Percentiles rank a stretch among this genome's conserved stretches.
phyloP scores from a whole-genome alignment of 345 rosid species.

The Microthlaspi erraticum region DNA sequence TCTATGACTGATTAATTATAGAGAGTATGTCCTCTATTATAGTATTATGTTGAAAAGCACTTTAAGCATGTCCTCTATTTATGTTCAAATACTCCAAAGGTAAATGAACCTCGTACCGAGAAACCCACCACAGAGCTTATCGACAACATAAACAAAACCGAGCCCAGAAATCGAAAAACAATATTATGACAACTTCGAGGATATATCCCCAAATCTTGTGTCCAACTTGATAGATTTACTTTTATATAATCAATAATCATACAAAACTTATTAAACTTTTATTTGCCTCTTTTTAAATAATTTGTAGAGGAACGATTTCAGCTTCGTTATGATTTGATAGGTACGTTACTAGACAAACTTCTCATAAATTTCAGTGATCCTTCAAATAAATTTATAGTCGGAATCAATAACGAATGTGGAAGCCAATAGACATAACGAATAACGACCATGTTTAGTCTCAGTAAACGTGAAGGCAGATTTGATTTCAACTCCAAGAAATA shows the following conservation, averaged over 20 bases:
- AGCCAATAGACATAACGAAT: too few relatives aligned
- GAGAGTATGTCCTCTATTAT: not conserved
- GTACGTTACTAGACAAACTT: too few relatives aligned
- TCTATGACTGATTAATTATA: too few relatives aligned
- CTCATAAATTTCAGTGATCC: too few relatives aligned
- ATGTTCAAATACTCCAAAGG: conserved; percentile 13
- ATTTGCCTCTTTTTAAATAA: not conserved
- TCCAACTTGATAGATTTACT: conserved; percentile 25
- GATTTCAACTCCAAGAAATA: not conserved
- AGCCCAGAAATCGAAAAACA: conserved; percentile 16
- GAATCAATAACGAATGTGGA: too few relatives aligned
- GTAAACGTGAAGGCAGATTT: too few relatives aligned
- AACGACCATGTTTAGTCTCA: too few relatives aligned
- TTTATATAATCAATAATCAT: too few relatives aligned
- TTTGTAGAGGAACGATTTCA: not conserved
- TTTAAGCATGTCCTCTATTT: conserved; percentile 6
- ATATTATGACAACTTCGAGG: conserved; percentile 29
- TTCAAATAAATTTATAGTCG: too few relatives aligned
- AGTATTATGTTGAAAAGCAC: conserved; percentile 19
- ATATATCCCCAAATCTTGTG: conserved; percentile 35
- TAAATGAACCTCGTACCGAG: conserved; percentile 45
- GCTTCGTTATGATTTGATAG: not conserved
- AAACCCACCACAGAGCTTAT: conserved; percentile 41
- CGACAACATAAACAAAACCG: conserved; percentile 30
- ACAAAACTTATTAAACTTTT: not conserved